Conservation (phyloP, 2,329 filamentous ascomycete genomes). For the Alternaria gansuensis region DNA sequence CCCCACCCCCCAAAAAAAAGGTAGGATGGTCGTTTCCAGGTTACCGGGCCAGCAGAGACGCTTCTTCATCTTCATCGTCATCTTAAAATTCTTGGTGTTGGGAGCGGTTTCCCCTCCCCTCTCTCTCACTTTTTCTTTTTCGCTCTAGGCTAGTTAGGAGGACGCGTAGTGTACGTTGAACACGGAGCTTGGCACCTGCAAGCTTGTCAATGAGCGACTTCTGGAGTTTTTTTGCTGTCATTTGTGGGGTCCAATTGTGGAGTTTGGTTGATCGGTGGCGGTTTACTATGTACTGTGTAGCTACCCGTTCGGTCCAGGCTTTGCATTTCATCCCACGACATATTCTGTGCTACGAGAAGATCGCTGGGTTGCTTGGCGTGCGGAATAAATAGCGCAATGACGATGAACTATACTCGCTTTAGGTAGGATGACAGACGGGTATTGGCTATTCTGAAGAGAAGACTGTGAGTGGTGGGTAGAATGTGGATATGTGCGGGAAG, state of each 20-base stretch:
- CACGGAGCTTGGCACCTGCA: neutral
- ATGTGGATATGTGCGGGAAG: neutral
- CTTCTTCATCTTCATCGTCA: neutral
- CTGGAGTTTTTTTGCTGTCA: neutral
- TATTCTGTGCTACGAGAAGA: neutral
- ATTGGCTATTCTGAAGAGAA: neutral
- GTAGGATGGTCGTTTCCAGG: too few species aligned
- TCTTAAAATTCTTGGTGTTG: neutral
- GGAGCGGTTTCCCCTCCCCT: too few species aligned
- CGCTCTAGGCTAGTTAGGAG: too few species aligned
- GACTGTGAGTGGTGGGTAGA: neutral
- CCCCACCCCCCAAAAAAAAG: too few species aligned
- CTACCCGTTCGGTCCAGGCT: conserved; percentile 2
- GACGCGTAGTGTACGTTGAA: too few species aligned
- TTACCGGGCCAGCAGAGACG: neutral
- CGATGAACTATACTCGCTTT: neutral
- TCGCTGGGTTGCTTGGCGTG: neutral
- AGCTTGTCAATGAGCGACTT: neutral
- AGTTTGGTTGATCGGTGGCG: conserved; percentile 4
- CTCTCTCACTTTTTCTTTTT: neutral
- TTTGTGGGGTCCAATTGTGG: neutral
- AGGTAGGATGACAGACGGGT: neutral
- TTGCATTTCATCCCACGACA: neutral
- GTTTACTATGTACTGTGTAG: neutral
- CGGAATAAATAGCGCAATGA: neutral